Conservation (phyloP, 345 rosid species). For the Salix dunnii region DNA sequence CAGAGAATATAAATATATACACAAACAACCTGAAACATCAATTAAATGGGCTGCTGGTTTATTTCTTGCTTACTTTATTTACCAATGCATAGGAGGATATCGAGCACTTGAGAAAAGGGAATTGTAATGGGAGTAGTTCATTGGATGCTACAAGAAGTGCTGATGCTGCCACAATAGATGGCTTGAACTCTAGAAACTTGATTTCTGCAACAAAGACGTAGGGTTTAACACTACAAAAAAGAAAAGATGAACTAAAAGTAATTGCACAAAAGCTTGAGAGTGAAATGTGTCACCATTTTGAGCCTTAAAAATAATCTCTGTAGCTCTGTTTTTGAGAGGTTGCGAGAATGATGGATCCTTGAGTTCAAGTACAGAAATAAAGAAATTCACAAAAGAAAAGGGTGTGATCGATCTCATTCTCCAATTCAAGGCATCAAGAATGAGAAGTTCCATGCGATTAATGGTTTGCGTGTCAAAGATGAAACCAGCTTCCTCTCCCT, state of each 20-base stretch:
- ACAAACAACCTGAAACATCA: background rate
- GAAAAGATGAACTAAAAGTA: background rate
- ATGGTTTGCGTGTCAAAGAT: constrained; percentile 38
- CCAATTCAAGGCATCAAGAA: constrained; percentile 61
- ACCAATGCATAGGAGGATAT: constrained; percentile 33
- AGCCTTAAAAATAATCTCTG: constrained; percentile 43
- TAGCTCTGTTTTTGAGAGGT: constrained; percentile 50
- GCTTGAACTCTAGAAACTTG: constrained; percentile 52
- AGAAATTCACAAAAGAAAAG: constrained; percentile 50
- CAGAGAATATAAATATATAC: background rate
- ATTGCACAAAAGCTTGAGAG: background rate
- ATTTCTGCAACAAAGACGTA: constrained; percentile 35
- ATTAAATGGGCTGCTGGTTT: background rate
- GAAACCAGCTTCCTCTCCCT: constrained; percentile 35
- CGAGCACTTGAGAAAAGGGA: constrained; percentile 35
- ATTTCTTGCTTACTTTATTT: constrained; percentile 38
- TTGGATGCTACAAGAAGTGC: constrained; percentile 49
- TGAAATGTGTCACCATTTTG: constrained; percentile 32
- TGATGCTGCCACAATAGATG: constrained; percentile 61
- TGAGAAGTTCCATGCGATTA: constrained; percentile 51
- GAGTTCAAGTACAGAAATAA: constrained; percentile 40
- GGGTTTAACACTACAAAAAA: background rate
- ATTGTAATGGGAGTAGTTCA: constrained; percentile 53
- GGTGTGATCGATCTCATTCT: constrained; percentile 73
- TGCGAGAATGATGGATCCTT: constrained; percentile 38